Conservation (phyloP, 2,329 filamentous ascomycete species). For the Fusarium begoniae region DNA sequence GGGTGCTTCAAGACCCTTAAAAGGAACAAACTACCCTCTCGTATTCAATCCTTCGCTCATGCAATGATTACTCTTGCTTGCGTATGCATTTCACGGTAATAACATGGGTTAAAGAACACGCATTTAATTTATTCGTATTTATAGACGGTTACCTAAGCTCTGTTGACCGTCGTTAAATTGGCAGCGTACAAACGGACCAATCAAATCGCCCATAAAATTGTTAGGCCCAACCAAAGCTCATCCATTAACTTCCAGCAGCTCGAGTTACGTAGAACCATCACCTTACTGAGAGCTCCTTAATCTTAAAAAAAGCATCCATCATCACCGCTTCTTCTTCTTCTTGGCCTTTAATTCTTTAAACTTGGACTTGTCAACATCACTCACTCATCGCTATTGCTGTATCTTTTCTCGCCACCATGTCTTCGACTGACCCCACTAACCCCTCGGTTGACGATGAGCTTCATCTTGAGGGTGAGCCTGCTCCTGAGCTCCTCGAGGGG, state of each 20-base stretch:
- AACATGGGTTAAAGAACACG: not conserved
- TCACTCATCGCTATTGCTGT: not conserved
- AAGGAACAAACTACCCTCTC: not conserved
- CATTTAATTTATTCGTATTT: not conserved
- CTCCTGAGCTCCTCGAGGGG: slow-evolving; percentile 67
- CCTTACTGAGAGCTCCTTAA: slow-evolving; percentile 3
- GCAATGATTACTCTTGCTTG: not conserved
- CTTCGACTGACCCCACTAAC: slow-evolving; percentile 37
- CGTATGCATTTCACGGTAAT: not conserved
- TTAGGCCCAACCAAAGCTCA: slow-evolving; percentile 12
- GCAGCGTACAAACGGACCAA: slow-evolving; percentile 19
- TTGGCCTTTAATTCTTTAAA: not conserved
- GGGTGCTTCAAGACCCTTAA: not conserved
- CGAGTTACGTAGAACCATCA: slow-evolving; percentile 16
- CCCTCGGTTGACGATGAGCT: slow-evolving; percentile 37
- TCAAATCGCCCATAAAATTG: slow-evolving; percentile 19
- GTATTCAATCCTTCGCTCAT: not conserved
- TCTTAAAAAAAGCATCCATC: not conserved
- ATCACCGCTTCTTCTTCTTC: slow-evolving; percentile 7
- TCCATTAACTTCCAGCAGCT: slow-evolving; percentile 21
- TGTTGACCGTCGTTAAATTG: not conserved
- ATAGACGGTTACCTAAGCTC: not conserved
- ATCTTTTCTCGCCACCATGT: slow-evolving; percentile 19
- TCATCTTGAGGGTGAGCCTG: slow-evolving; percentile 55
- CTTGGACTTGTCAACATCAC: not conserved